Evolutionary conservation across 805 yeast species (phyloP).

Genomic region (Kodamaea hsintzibuensis): DNA sequence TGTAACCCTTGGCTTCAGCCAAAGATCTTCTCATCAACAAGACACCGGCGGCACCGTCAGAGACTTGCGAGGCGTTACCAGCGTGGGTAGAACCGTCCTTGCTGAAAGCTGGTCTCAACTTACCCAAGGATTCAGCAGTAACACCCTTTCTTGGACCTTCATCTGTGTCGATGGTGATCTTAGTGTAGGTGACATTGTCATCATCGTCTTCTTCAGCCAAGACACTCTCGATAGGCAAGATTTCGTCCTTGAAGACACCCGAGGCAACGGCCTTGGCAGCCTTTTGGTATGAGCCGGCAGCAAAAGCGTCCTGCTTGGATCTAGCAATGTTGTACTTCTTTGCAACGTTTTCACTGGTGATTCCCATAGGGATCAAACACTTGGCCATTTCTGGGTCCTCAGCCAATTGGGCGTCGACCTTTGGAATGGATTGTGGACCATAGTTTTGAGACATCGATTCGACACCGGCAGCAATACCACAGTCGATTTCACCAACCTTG

Average conservation of each 20-base stretch:
- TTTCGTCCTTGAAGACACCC: constrained; percentile 86
- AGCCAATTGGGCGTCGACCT: constrained; percentile 34
- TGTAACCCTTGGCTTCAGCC: constrained; percentile 72
- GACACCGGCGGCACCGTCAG: constrained; percentile 95
- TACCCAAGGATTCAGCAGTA: constrained; percentile 71
- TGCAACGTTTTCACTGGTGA: constrained; percentile 91
- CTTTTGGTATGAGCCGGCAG: constrained; percentile 82
- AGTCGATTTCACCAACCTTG: constrained; percentile 79
- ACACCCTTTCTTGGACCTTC: constrained; percentile 92
- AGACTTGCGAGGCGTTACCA: constrained; percentile 94
- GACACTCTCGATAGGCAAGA: constrained; percentile 73
- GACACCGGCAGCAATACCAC: constrained; percentile 91
- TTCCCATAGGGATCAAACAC: constrained; percentile 95
- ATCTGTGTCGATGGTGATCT: constrained; percentile 58
- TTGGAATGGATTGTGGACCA: constrained; percentile 75
- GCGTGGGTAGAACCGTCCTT: constrained; percentile 88
- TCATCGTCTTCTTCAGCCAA: constrained; percentile 53
- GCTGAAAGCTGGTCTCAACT: constrained; percentile 84
- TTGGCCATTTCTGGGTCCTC: constrained; percentile 48
- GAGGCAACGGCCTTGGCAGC: constrained; percentile 71
- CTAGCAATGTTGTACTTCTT: constrained; percentile 63
- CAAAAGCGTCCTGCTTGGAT: constrained; percentile 79
- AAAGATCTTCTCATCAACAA: constrained; percentile 80
- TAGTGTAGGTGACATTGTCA: constrained; percentile 47
- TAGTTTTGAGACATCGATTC: constrained; percentile 92